These are phyloP conservation scores for Cutaneotrichosporon sp. DNA, from an alignment of 1,284 basidiomycete genomes.

Conservation along the genomic window DNA sequence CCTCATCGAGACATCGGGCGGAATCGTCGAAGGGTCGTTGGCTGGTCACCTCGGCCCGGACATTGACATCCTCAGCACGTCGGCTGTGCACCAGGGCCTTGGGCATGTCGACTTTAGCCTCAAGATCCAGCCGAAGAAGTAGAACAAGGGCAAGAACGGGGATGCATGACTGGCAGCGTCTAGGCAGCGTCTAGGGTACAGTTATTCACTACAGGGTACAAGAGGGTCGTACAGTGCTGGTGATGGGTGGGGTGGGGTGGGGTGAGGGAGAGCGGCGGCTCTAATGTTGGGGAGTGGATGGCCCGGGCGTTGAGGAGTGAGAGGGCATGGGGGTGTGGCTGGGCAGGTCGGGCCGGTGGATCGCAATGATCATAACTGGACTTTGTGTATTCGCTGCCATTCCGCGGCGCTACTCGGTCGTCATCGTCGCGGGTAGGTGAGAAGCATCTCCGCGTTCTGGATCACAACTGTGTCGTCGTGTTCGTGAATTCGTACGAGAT, in stretches of 20 bases:
- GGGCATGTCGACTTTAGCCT: constrained; percentile 91
- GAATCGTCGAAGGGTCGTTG: constrained; percentile 76
- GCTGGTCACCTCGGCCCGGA: constrained; percentile 59
- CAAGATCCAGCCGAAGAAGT: constrained; percentile 22
- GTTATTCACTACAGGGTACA: not conserved
- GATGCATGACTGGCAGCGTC: not conserved
- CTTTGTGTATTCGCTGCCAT: not conserved
- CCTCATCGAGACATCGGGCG: constrained; percentile 85
- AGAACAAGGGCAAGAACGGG: not conserved
- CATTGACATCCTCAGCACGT: constrained; percentile 90
- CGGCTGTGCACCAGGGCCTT: constrained; percentile 78
- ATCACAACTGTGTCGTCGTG: not conserved
- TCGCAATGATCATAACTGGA: too few relatives aligned
- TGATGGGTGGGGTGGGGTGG: not conserved
- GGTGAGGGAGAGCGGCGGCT: too few relatives aligned
- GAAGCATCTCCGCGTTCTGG: not conserved
- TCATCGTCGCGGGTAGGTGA: not conserved
- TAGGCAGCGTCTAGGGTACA: not conserved
- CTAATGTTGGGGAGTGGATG: not conserved
- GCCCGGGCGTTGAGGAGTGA: not conserved
- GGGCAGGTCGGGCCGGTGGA: too few relatives aligned
- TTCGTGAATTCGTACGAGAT: not conserved
- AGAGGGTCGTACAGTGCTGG: not conserved
- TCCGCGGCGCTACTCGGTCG: not conserved
- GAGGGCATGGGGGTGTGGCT: not conserved